Evolutionary conservation across 768 basidiomycete species (phyloP).

Genomic region (Auricularia auricula-judae): DNA sequence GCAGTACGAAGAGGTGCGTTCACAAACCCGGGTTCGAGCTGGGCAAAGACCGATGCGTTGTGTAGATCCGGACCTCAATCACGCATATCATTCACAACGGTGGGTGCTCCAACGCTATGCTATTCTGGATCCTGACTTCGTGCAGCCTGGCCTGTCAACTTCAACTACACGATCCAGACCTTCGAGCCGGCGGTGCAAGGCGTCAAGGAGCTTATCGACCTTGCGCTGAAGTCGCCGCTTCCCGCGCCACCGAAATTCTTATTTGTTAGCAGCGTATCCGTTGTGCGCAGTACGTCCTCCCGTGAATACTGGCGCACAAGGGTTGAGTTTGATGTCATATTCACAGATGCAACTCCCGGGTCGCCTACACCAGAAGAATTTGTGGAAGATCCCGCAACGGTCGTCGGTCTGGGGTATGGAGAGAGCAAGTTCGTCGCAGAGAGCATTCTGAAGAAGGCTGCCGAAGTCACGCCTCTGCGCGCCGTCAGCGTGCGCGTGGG

Average conservation of each 20-base stretch:
- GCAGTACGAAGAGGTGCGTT: conserved; percentile 15
- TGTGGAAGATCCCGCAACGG: neutral
- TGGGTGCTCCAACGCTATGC: conserved; percentile 8
- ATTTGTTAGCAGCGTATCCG: conserved; percentile 31
- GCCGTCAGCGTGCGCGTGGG: conserved; percentile 29
- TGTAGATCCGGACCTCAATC: neutral
- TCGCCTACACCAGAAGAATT: neutral
- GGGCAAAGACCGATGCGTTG: too few species aligned
- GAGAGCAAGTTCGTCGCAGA: conserved; percentile 31
- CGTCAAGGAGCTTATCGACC: conserved; percentile 29
- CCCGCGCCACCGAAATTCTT: conserved; percentile 23
- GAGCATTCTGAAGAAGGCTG: conserved; percentile 26
- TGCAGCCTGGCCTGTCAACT: conserved; percentile 30
- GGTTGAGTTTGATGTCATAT: neutral
- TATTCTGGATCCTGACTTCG: neutral
- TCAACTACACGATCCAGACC: conserved; percentile 28
- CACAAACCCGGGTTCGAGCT: too few species aligned
- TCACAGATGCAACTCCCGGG: neutral
- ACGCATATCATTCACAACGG: conserved; percentile 30
- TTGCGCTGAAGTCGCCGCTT: conserved; percentile 22
- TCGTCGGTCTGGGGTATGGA: conserved; percentile 26
- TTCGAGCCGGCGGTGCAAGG: conserved; percentile 31
- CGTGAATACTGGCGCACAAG: neutral
- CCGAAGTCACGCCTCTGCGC: conserved; percentile 17
- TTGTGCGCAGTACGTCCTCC: conserved; percentile 19